Evolutionary conservation across 768 basidiomycete genomes (phyloP).

Genomic region (Dendrothele bispora): DNA sequence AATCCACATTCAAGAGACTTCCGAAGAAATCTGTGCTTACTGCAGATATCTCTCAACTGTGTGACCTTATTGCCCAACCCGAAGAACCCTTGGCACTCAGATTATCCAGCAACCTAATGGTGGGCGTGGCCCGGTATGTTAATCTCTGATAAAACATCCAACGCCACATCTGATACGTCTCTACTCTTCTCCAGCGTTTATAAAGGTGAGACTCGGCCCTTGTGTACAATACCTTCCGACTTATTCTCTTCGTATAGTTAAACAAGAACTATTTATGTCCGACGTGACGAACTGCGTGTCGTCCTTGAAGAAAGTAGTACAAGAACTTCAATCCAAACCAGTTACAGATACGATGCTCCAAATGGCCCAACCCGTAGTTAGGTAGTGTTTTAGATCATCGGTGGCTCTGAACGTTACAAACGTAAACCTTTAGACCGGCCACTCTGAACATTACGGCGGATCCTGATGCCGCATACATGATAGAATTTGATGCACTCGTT

Average conservation of each 20-base stretch:
- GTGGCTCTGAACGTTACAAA: too few species aligned
- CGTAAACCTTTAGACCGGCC: slow-evolving; percentile 37
- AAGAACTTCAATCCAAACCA: slow-evolving; percentile 54
- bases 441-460: slow-evolving; percentile 55
- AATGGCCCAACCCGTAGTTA: slow-evolving; percentile 65
- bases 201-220: slow-evolving; percentile 35
- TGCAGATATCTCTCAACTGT: slow-evolving; percentile 81
- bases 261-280: slow-evolving; percentile 78
- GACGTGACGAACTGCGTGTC: slow-evolving; percentile 81
- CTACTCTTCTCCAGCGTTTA: slow-evolving; percentile 36
- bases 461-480: slow-evolving; percentile 43
- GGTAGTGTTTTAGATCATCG: slow-evolving; percentile 48
- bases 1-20: slow-evolving; percentile 82
- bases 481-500: slow-evolving; percentile 69
- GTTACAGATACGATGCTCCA: slow-evolving; percentile 57
- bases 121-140: slow-evolving; percentile 82
- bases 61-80: slow-evolving; percentile 80
- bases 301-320: slow-evolving; percentile 75
- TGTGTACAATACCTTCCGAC: background rate
- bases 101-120: slow-evolving; percentile 85
- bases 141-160: background rate
- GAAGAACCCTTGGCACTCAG: slow-evolving; percentile 83
- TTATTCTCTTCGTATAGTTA: slow-evolving; percentile 46
- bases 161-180: background rate
- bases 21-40: slow-evolving; percentile 82